phyloP scores from a whole-genome alignment of 768 basidiomycete species.

The Antrodiella citrinella region DNA sequence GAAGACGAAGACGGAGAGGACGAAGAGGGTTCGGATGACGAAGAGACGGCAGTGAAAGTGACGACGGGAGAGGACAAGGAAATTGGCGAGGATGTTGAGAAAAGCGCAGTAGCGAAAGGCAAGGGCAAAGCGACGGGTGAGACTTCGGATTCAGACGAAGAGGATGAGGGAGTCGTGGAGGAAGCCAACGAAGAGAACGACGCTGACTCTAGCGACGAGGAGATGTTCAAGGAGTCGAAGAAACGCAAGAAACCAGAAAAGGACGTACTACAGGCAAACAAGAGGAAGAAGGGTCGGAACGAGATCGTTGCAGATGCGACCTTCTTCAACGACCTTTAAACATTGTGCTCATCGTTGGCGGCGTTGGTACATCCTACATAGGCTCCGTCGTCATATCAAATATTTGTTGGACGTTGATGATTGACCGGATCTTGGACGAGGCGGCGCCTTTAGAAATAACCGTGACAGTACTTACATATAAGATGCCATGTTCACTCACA shows the following conservation, averaged over 20 bases:
- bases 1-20: conserved; percentile 29
- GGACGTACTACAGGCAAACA: conserved; percentile 35
- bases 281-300: conserved; percentile 53
- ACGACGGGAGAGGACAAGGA: conserved; percentile 13
- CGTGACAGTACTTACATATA: neutral
- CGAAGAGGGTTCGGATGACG: conserved; percentile 23
- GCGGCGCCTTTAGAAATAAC: neutral
- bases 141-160: neutral
- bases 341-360: too few species aligned
- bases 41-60: too few species aligned
- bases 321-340: conserved; percentile 60
- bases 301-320: conserved; percentile 44
- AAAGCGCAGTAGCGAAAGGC: conserved; percentile 18
- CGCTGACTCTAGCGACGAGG: conserved; percentile 5
- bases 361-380: too few species aligned
- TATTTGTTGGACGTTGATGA: too few species aligned
- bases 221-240: conserved; percentile 24
- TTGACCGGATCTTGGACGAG: neutral
- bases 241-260: conserved; percentile 54
- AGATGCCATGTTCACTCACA: neutral
- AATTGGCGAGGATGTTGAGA: conserved; percentile 18
- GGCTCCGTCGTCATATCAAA: too few species aligned
- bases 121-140: conserved; percentile 2
- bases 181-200: conserved; percentile 19
- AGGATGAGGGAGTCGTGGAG: conserved; percentile 13